Evolutionary conservation across 768 basidiomycete species (phyloP).

Genomic region (Russula dissimulans): DNA sequence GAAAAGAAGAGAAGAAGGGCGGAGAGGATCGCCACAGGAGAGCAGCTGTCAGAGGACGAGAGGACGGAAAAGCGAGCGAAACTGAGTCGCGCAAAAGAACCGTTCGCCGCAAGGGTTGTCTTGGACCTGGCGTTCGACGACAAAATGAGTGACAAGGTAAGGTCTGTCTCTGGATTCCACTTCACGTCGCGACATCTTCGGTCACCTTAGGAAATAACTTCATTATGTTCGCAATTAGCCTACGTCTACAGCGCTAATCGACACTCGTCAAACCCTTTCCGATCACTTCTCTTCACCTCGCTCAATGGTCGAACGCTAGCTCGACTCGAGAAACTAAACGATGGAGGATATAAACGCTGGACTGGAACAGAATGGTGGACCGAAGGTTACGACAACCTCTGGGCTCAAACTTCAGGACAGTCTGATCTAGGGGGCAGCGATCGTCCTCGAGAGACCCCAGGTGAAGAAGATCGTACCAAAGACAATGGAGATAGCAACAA

Average conservation of each 20-base stretch:
- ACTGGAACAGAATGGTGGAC: conserved; percentile 74
- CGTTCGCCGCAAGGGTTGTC: conserved; percentile 52
- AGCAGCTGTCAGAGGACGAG: conserved; percentile 41
- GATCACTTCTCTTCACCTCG: conserved; percentile 68
- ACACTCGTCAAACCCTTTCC: conserved; percentile 57
- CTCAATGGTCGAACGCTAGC: conserved; percentile 61
- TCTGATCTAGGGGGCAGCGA: background rate
- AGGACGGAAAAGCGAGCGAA: conserved; percentile 25
- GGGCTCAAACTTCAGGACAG: conserved; percentile 31
- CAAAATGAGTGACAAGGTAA: conserved; percentile 86
- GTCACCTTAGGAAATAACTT: conserved; percentile 69
- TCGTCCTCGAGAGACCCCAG: background rate
- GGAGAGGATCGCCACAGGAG: conserved; percentile 56
- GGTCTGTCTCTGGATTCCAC: conserved; percentile 21
- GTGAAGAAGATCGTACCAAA: background rate
- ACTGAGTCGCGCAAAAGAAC: conserved; percentile 19
- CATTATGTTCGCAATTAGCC: conserved; percentile 82
- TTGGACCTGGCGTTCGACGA: conserved; percentile 91
- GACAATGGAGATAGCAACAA: background rate
- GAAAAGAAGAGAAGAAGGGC: conserved; percentile 56
- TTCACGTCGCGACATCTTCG: background rate
- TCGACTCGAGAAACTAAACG: conserved; percentile 53
- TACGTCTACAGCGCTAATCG: conserved; percentile 88
- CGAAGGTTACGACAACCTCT: conserved; percentile 62
- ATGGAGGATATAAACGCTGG: conserved; percentile 75